Evolutionary conservation across 2,329 filamentous ascomycete genomes (phyloP), one percentile per base, ranked within the genome.

Genomic region (Pseudogymnoascus sp.): DNA sequence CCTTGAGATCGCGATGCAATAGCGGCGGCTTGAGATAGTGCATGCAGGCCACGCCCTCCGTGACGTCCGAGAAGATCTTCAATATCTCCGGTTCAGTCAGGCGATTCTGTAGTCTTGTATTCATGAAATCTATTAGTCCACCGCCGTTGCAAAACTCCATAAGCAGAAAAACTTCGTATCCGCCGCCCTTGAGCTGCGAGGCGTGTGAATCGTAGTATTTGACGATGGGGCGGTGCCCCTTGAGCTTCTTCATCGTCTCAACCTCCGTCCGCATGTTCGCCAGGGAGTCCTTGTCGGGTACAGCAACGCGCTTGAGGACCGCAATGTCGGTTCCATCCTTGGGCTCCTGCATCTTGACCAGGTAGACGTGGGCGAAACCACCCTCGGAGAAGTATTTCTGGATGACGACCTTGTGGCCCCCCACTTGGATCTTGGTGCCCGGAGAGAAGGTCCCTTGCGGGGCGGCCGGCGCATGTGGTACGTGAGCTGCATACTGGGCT

Each of bases 181-280:
- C 94, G 41, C 92, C 92, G 59, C 89, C 91, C 69, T 90, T 88
- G 68, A 97, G 79, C 75, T 97, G 92, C 14, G 91, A 97, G 37
- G 94, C 94, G 75, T 99, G 94, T 66, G 93, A 97, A 78, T 99
- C 94, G 73, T 97, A 92, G 76, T 99, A 99, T 62, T 89, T 97
- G 69, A 99, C 94, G 71, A 99, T 97, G 69, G 94, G 88, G 65
- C 87, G 86, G 81, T 97, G 94, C 62, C 94, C 94, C 79, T 96
- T 96, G 69, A 99, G 82, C 76, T 94, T 92, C 85, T 99, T 99
- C 94, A 99, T 99, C 12, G 94, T 99, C 78, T 99, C 94, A 68
- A 99, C 94, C 80, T 99, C 94, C 67, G 87, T 97, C 74, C 94
- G 87, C 94, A 99, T 97, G 74, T 90, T 92, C 65, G 90, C 89